Conservation (phyloP, 1,284 basidiomycete genomes). For the Mixia osmundae region DNA sequence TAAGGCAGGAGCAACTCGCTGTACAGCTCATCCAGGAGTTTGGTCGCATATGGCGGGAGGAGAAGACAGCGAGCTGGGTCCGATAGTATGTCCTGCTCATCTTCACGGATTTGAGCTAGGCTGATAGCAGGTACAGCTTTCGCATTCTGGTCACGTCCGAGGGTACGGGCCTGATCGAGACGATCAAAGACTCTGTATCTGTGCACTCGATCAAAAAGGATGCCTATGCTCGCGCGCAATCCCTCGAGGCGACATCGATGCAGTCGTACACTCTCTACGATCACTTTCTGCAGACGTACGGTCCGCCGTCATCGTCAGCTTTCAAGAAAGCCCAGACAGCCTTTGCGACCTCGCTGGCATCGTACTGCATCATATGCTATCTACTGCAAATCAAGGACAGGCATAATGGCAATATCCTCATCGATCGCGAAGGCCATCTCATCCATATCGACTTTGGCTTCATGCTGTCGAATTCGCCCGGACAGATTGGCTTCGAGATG, state of each 20-base stretch:
- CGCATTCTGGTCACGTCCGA: constrained; percentile 87
- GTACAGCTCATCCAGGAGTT: constrained; percentile 88
- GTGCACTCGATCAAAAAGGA: constrained; percentile 99
- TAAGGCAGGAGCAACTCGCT: constrained; percentile 92
- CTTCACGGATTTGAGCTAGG: neutral
- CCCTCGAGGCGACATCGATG: constrained; percentile 10
- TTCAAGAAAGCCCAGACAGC: constrained; percentile 56
- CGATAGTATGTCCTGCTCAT: constrained; percentile 42
- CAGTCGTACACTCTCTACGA: constrained; percentile 45
- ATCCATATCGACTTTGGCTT: constrained; percentile 98
- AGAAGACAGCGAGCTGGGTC: constrained; percentile 70
- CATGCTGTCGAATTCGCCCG: constrained; percentile 89
- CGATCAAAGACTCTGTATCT: constrained; percentile 86
- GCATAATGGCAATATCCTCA: constrained; percentile 93
- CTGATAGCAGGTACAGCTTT: constrained; percentile 23
- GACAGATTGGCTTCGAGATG: constrained; percentile 93
- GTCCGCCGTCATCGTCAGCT: constrained; percentile 60
- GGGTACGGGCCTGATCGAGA: constrained; percentile 76
- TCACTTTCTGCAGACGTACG: constrained; percentile 76
- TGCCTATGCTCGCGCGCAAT: constrained; percentile 46
- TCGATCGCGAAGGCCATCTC: constrained; percentile 82
- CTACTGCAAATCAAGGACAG: constrained; percentile 95
- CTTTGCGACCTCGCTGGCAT: constrained; percentile 80
- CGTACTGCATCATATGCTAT: constrained; percentile 79
- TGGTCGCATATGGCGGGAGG: constrained; percentile 80